Conservation (phyloP, 2,329 filamentous ascomycete species). For the Trichophyton simii region DNA sequence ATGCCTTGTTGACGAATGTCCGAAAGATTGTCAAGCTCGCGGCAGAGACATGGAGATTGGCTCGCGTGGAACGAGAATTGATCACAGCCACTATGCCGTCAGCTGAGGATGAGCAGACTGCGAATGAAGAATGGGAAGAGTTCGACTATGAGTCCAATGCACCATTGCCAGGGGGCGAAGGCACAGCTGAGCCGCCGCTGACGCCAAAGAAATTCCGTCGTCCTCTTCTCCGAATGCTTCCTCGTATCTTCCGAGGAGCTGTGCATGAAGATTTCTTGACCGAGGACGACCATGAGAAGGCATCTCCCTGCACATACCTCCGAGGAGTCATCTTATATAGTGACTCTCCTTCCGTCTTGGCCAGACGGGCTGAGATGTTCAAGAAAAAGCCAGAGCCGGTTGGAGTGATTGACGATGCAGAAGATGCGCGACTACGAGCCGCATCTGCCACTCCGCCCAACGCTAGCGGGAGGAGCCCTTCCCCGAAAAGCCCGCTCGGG, state of each 20-base stretch:
- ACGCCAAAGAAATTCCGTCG: slow-evolving; percentile 3
- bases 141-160: slow-evolving; percentile 16
- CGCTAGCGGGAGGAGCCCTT: not conserved
- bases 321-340: slow-evolving; percentile 40
- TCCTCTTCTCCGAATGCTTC: slow-evolving; percentile 40
- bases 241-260: slow-evolving; percentile 41
- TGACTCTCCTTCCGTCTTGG: slow-evolving; percentile 33
- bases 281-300: slow-evolving; percentile 35
- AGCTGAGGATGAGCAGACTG: slow-evolving; percentile 23
- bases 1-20: slow-evolving; percentile 39
- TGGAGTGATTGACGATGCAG: slow-evolving; percentile 1
- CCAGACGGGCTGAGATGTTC: slow-evolving; percentile 29
- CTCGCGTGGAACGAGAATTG: slow-evolving; percentile 44
- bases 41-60: slow-evolving; percentile 47
- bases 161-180: not conserved
- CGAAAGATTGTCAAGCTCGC: slow-evolving; percentile 46
- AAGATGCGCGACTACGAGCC: slow-evolving; percentile 1
- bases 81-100: slow-evolving; percentile 41
- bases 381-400: slow-evolving; percentile 17
- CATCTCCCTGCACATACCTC: slow-evolving; percentile 36
- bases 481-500: not conserved
- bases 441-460: slow-evolving; percentile 2
- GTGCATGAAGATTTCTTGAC: slow-evolving; percentile 35
- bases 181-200: not conserved
- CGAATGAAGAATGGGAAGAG: slow-evolving; percentile 28